Percentiles rank a stretch among this genome's conserved stretches.
Evolutionary conservation across 495 filamentous ascomycete genomes (phyloP).

Genomic region (Aspergillus asperescens): DNA sequence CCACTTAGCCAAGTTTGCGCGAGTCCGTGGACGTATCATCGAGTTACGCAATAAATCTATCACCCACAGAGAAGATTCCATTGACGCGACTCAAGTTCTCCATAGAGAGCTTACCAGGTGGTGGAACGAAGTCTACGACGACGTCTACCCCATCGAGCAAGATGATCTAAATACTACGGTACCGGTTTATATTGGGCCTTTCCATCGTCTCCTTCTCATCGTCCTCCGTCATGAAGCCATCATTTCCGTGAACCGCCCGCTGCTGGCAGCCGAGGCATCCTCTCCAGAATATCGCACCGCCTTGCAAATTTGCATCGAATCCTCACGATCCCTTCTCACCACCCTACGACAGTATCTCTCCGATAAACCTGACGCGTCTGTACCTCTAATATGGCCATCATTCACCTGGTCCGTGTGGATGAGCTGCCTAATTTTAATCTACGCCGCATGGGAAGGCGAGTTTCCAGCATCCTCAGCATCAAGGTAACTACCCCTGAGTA

Average conservation of each 20-base stretch:
- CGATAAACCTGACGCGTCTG: background rate
- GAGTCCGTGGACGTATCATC: conserved; percentile 38
- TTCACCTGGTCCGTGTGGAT: conserved; percentile 49
- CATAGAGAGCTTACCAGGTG: conserved; percentile 37
- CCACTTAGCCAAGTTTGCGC: conserved; percentile 39
- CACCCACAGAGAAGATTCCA: conserved; percentile 28
- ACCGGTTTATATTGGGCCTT: conserved; percentile 17
- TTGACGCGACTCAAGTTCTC: conserved; percentile 36
- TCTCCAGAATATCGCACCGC: conserved; percentile 39
- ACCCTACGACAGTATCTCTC: conserved; percentile 29
- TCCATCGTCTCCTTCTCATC: conserved; percentile 34
- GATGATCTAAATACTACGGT: conserved; percentile 8
- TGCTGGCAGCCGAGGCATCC: conserved; percentile 33
- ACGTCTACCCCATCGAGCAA: conserved; percentile 28
- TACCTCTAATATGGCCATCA: conserved; percentile 40
- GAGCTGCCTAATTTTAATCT: conserved; percentile 44
- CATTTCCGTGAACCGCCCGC: conserved; percentile 42
- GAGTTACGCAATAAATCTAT: conserved; percentile 47
- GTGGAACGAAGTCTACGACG: conserved; percentile 47
- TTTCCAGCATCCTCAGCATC: conserved; percentile 26
- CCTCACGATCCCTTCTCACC: conserved; percentile 37
- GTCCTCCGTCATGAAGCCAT: conserved; percentile 40
- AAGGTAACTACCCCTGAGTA: conserved; percentile 1
- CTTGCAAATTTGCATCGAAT: conserved; percentile 40
- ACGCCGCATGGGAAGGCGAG: conserved; percentile 39